Evolutionary conservation across 495 filamentous ascomycete genomes (phyloP).

Genomic region (Pyrenula massariospora): DNA sequence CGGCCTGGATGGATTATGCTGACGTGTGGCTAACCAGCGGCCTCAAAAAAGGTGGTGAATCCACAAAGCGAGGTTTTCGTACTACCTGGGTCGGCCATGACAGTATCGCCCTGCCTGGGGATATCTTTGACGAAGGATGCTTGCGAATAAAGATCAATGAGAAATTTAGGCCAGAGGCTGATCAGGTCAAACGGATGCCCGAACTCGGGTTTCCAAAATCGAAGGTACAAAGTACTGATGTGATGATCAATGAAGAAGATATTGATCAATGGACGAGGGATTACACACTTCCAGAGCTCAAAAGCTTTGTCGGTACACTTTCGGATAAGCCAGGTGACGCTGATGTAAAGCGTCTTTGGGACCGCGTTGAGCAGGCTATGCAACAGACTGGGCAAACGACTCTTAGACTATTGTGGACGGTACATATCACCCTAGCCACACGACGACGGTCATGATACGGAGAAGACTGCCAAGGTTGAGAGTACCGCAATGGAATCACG

Average conservation of each 20-base stretch:
- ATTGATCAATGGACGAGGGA: not conserved
- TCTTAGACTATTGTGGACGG: not conserved
- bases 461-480: not conserved
- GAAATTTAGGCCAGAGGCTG: not conserved
- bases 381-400: not conserved
- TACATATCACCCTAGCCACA: not conserved
- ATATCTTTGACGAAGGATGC: not conserved
- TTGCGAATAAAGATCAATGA: not conserved
- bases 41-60: not conserved
- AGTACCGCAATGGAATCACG: too few species aligned
- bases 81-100: not conserved
- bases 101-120: not conserved
- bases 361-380: not conserved
- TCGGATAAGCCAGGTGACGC: not conserved
- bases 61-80: not conserved
- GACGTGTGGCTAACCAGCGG: not conserved
- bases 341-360: not conserved
- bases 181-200: not conserved
- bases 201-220: not conserved
- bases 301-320: not conserved
- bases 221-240: not conserved
- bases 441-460: not conserved
- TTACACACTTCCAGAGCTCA: not conserved
- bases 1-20: not conserved
- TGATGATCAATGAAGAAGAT: not conserved